Percentiles rank a stretch among this genome's conserved stretches.
These are phyloP conservation scores for Jaapia argillacea DNA, from an alignment of 768 basidiomycete genomes.

Conservation along the genomic window DNA sequence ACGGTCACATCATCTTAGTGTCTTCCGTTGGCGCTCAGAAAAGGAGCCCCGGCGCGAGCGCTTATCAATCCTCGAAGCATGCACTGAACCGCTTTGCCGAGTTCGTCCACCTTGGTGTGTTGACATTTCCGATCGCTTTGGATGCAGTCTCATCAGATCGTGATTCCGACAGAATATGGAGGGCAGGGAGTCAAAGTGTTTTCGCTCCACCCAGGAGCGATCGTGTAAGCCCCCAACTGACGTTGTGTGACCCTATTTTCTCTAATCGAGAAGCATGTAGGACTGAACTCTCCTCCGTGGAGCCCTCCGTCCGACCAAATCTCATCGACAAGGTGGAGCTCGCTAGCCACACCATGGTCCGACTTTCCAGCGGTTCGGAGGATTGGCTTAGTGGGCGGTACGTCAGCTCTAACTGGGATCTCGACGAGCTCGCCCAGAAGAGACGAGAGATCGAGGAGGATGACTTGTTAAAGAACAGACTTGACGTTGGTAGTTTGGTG, in stretches of 20 bases:
- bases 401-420: background rate
- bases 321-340: background rate
- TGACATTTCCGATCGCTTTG: background rate
- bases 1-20: background rate
- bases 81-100: background rate
- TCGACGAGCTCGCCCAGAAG: constrained; percentile 1
- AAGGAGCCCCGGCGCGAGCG: background rate
- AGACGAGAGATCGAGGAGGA: background rate
- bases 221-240: background rate
- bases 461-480: background rate
- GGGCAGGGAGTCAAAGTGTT: background rate
- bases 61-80: background rate
- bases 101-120: background rate
- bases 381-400: constrained; percentile 1
- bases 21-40: background rate
- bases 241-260: background rate
- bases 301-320: background rate
- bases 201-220: background rate
- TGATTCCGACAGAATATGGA: constrained; percentile 1
- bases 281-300: background rate
- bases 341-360: background rate
- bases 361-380: background rate
- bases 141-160: background rate
- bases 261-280: background rate
- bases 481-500: background rate